Evolutionary conservation across 345 rosid species (phyloP).

Genomic region (Pseudoturritis turrita): DNA sequence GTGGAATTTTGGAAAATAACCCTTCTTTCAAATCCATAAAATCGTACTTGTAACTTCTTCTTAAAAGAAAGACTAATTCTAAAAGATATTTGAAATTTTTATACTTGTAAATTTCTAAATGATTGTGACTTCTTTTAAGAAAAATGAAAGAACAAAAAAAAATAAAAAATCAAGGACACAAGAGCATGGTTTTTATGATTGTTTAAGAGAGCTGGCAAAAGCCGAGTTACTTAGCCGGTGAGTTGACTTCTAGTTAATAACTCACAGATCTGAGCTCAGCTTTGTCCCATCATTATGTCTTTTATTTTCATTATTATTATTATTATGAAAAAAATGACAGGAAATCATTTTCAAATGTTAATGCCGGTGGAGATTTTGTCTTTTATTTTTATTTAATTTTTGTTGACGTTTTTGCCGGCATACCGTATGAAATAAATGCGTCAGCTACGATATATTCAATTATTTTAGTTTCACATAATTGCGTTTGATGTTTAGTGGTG

Average conservation of each 20-base stretch:
- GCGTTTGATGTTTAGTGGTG: background rate
- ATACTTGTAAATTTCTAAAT: too few species aligned
- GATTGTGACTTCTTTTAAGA: too few species aligned
- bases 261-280: constrained; percentile 25
- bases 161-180: too few species aligned
- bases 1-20: too few species aligned
- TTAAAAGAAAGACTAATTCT: too few species aligned
- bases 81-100: too few species aligned
- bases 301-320: background rate
- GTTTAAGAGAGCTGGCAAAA: constrained; percentile 15
- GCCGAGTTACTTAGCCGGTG: constrained; percentile 21
- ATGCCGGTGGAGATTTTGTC: constrained; percentile 29
- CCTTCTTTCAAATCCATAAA: too few species aligned
- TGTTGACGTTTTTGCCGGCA: constrained; percentile 32
- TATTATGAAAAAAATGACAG: background rate
- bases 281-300: constrained; percentile 28
- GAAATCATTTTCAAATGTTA: constrained; percentile 9
- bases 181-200: constrained; percentile 6
- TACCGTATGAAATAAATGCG: constrained; percentile 27
- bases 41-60: too few species aligned
- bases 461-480: constrained; percentile 4
- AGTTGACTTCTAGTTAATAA: constrained; percentile 25
- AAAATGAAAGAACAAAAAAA: too few species aligned
- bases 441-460: constrained; percentile 17
- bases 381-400: constrained; percentile 2